Conservation (phyloP, 2,329 filamentous ascomycete species). For the Sporothrix variecibatus region DNA sequence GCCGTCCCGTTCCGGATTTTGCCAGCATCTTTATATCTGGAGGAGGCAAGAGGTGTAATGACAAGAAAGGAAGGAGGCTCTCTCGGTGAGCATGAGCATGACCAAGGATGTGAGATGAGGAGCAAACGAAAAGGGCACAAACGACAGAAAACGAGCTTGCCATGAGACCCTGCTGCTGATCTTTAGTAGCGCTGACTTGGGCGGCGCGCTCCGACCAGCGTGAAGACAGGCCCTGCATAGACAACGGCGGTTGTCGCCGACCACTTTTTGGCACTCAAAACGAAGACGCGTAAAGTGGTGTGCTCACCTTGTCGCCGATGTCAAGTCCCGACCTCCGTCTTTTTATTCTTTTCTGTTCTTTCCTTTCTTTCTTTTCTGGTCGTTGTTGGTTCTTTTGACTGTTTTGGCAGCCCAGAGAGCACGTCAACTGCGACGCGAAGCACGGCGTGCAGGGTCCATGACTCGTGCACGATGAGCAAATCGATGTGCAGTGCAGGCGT, state of each 20-base stretch:
- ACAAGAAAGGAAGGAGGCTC: neutral
- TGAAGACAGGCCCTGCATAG: neutral
- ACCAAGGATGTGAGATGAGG: neutral
- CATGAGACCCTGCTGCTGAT: neutral
- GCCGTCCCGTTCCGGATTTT: neutral
- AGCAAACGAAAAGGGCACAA: neutral
- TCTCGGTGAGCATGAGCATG: neutral
- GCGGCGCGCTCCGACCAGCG: neutral
- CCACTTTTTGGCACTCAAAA: neutral
- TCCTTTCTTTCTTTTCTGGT: too few species aligned
- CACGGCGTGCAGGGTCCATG: constrained; percentile 19
- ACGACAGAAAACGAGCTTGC: neutral
- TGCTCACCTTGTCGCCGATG: neutral
- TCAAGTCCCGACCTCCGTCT: neutral
- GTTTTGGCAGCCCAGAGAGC: neutral
- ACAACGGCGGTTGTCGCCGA: neutral
- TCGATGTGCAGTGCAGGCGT: neutral
- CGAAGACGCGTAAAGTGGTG: neutral
- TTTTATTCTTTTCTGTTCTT: neutral
- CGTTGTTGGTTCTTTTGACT: too few species aligned
- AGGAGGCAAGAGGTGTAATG: neutral
- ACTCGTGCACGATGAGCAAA: constrained; percentile 12
- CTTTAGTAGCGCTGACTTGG: neutral
- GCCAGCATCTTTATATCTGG: neutral
- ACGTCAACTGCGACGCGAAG: constrained; percentile 16